Evolutionary conservation across 306 rosid genomes (phyloP).

Genomic region (Clitoria ternatea): DNA sequence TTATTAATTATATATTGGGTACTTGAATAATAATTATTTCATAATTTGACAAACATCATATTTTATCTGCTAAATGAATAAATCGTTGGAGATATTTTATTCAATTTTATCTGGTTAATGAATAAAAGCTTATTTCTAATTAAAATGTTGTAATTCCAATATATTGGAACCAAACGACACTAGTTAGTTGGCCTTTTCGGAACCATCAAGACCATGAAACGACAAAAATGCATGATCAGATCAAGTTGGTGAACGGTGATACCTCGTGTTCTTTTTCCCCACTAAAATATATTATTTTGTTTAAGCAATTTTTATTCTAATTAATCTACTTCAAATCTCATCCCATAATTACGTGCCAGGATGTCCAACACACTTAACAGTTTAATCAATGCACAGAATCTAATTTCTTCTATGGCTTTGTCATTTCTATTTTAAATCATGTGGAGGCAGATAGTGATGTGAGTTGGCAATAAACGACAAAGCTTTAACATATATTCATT

Average conservation of each 20-base stretch:
- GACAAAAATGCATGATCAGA: constrained; percentile 42
- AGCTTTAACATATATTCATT: not conserved
- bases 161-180: too few relatives aligned
- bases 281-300: not conserved
- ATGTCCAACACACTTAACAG: constrained; percentile 29
- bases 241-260: constrained; percentile 45
- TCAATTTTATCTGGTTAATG: too few relatives aligned
- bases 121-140: too few relatives aligned
- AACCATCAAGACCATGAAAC: constrained; percentile 26
- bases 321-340: constrained; percentile 31
- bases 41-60: constrained; percentile 23
- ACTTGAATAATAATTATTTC: not conserved
- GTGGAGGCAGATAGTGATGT: not conserved
- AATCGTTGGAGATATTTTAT: too few relatives aligned
- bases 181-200: constrained; percentile 27
- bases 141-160: too few relatives aligned
- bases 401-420: constrained; percentile 50
- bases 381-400: constrained; percentile 32
- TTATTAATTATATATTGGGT: constrained; percentile 32
- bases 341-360: constrained; percentile 50
- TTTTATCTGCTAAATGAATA: too few relatives aligned
- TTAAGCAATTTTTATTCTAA: not conserved
- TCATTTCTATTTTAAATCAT: constrained; percentile 27
- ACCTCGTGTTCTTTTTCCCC: constrained; percentile 19
- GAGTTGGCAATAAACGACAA: constrained; percentile 32